Evolutionary conservation across 2,329 filamentous ascomycete genomes (phyloP).

Genomic region (Lasiodiplodia hormozganensis): DNA sequence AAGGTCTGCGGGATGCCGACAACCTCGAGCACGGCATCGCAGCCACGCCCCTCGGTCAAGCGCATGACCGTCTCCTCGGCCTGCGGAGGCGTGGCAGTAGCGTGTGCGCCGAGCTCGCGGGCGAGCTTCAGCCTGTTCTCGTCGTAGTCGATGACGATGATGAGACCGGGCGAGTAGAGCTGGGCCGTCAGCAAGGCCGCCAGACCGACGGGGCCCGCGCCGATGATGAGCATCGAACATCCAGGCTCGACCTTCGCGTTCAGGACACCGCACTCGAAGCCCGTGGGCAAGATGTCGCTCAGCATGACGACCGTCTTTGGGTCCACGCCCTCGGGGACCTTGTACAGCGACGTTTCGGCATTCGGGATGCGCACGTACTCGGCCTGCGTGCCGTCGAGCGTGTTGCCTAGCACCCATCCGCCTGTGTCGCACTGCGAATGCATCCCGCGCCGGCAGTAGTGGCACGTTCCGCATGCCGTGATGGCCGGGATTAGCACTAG

Average conservation of each 20-base stretch:
- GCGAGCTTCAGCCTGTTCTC: constrained; percentile 56
- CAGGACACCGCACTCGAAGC: constrained; percentile 61
- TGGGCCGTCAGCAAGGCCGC: constrained; percentile 61
- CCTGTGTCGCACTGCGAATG: constrained; percentile 60
- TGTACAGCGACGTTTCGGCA: constrained; percentile 57
- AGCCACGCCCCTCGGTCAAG: constrained; percentile 60
- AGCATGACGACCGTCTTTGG: constrained; percentile 56
- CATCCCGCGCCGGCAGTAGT: constrained; percentile 60
- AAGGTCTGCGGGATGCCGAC: constrained; percentile 63
- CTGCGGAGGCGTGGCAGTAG: constrained; percentile 43
- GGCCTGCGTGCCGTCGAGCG: constrained; percentile 62
- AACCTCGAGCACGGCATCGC: constrained; percentile 65
- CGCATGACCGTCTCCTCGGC: constrained; percentile 49
- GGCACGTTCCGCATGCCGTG: constrained; percentile 59
- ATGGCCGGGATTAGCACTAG: constrained; percentile 61
- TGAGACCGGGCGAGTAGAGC: constrained; percentile 59
- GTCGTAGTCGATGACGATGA: constrained; percentile 62
- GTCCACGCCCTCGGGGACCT: constrained; percentile 52
- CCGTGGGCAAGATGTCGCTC: constrained; percentile 65
- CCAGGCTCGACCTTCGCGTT: constrained; percentile 61
- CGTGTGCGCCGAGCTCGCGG: constrained; percentile 57
- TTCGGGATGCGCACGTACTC: constrained; percentile 62
- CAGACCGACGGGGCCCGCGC: constrained; percentile 64
- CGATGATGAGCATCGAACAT: constrained; percentile 61
- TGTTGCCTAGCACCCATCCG: constrained; percentile 63